Percentiles rank a stretch among this genome's conserved stretches.
These are phyloP conservation scores for Samsoniella hepiali DNA, from an alignment of 2,329 filamentous ascomycete species.

Conservation along the genomic window DNA sequence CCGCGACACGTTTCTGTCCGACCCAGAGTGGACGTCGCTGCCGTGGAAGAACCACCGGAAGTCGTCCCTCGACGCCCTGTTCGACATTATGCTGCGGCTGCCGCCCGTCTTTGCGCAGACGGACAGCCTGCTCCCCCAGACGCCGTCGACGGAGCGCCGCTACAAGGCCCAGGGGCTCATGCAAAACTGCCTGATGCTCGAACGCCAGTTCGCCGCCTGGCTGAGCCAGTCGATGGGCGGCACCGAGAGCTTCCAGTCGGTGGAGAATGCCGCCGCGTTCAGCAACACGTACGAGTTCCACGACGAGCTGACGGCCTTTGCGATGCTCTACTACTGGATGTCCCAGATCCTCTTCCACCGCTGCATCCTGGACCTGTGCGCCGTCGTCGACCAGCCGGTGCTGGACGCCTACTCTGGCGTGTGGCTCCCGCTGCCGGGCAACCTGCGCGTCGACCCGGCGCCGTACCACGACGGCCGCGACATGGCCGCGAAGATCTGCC, in stretches of 20 bases:
- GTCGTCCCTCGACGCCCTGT: conserved; percentile 47
- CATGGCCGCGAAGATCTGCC: conserved; percentile 48
- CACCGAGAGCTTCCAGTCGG: conserved; percentile 32
- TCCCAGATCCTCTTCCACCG: conserved; percentile 47
- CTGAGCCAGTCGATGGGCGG: conserved; percentile 36
- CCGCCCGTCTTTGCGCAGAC: conserved; percentile 45
- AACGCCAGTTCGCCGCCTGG: conserved; percentile 49
- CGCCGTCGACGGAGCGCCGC: conserved; percentile 41
- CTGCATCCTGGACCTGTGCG: conserved; percentile 45
- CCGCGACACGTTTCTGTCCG: conserved; percentile 48
- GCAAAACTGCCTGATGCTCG: conserved; percentile 44
- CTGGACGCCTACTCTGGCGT: conserved; percentile 39
- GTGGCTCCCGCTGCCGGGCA: conserved; percentile 38
- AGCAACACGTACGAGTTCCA: conserved; percentile 44
- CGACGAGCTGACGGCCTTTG: conserved; percentile 42
- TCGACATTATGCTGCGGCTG: conserved; percentile 48
- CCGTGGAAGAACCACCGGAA: conserved; percentile 54
- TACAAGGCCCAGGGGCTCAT: conserved; percentile 48
- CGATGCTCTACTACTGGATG: conserved; percentile 54
- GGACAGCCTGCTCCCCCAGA: conserved; percentile 40
- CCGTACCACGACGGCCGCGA: conserved; percentile 44
- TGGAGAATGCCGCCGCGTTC: conserved; percentile 41
- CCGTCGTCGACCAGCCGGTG: conserved; percentile 42
- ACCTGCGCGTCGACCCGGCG: conserved; percentile 39
- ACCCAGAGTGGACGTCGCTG: conserved; percentile 47